A percentile compares a stretch with the other conserved stretches of the same genome.
Conservation (phyloP, 305 asterid species). For the Solanum chacoense region DNA sequence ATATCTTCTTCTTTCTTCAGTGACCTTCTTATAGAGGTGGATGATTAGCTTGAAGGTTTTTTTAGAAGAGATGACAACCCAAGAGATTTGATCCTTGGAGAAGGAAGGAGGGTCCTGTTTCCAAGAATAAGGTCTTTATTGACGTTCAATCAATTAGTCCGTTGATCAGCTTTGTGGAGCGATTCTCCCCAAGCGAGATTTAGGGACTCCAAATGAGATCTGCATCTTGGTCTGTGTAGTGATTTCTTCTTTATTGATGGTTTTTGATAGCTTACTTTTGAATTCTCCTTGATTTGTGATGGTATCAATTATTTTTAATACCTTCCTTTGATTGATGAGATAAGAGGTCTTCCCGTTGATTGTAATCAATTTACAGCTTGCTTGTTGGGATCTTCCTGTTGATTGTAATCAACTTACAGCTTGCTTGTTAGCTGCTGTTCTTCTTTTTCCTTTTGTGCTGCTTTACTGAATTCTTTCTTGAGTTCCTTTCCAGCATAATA, state of each 20-base stretch:
- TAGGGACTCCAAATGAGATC: neutral
- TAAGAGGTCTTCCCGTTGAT: neutral
- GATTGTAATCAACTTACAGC: neutral
- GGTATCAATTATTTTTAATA: neutral
- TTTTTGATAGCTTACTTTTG: neutral
- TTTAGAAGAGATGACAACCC: neutral
- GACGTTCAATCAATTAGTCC: neutral
- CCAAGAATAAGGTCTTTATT: neutral
- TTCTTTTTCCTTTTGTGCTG: neutral
- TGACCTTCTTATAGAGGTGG: neutral
- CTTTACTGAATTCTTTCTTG: neutral
- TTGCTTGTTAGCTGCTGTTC: neutral
- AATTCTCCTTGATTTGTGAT: neutral
- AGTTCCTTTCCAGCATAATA: neutral
- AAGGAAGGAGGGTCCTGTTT: neutral
- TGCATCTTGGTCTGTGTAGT: too few species aligned
- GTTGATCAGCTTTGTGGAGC: neutral
- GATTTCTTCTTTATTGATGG: neutral
- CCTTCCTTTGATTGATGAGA: neutral
- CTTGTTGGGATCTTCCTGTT: neutral
- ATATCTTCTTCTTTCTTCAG: neutral
- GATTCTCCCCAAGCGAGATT: neutral
- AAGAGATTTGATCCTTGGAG: neutral
- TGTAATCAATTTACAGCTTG: neutral
- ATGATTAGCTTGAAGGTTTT: neutral